These are phyloP conservation scores for Gelatoporia subvermispora DNA, from an alignment of 768 basidiomycete genomes.

Conservation along the genomic window DNA sequence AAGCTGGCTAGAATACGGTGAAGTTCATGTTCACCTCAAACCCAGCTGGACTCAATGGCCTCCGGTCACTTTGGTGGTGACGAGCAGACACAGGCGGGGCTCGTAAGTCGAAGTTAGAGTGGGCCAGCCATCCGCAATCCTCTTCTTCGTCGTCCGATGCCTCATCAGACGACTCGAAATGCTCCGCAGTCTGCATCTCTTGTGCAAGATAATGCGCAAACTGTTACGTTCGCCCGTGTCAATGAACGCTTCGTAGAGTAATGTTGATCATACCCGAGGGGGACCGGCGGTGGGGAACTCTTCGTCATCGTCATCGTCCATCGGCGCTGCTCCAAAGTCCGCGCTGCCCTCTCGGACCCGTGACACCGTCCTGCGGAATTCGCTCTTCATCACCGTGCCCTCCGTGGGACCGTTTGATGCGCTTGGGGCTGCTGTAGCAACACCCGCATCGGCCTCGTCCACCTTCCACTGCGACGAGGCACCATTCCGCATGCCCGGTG, in stretches of 20 bases:
- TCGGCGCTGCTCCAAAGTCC: constrained; percentile 54
- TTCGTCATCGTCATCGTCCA: constrained; percentile 37
- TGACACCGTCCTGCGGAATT: constrained; percentile 51
- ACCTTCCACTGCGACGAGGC: constrained; percentile 66
- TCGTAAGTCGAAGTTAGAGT: constrained; percentile 57
- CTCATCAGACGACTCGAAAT: constrained; percentile 48
- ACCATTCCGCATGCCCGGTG: constrained; percentile 48
- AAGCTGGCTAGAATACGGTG: neutral
- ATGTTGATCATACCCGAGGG: constrained; percentile 34
- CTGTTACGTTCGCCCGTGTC: constrained; percentile 31
- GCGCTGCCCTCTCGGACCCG: constrained; percentile 49
- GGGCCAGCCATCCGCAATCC: constrained; percentile 76
- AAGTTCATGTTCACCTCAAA: constrained; percentile 21
- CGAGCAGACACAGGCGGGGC: constrained; percentile 23
- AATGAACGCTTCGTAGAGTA: neutral
- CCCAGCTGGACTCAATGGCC: constrained; percentile 25
- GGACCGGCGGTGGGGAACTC: constrained; percentile 38
- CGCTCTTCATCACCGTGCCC: constrained; percentile 38
- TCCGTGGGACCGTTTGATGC: constrained; percentile 9
- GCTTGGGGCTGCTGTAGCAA: constrained; percentile 11
- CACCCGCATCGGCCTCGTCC: constrained; percentile 45
- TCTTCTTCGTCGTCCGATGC: constrained; percentile 60
- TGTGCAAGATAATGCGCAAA: constrained; percentile 77
- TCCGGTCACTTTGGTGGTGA: constrained; percentile 20
- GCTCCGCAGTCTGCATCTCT: constrained; percentile 63